phyloP scores from a whole-genome alignment of 352 stramenopile genomes.

The Globisporangium alternatum region DNA sequence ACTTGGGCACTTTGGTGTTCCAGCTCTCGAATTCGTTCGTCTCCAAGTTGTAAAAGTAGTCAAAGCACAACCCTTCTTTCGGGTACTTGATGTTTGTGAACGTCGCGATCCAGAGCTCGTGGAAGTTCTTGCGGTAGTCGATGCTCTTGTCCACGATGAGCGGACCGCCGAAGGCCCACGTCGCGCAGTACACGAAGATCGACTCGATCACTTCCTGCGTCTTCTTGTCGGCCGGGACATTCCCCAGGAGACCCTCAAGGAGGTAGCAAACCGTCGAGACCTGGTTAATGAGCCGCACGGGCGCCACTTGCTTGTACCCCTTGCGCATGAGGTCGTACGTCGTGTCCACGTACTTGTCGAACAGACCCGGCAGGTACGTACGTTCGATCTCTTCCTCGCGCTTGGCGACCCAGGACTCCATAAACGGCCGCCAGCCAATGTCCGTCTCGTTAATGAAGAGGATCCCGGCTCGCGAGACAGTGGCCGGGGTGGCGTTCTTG shows the following conservation, averaged over 20 bases:
- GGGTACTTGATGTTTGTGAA: conserved; percentile 91
- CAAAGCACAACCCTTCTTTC: conserved; percentile 95
- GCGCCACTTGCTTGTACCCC: conserved; percentile 94
- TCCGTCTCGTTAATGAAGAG: conserved; percentile 88
- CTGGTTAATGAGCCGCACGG: conserved; percentile 93
- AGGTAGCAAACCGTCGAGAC: conserved; percentile 96
- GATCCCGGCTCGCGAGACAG: conserved; percentile 85
- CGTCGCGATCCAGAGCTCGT: conserved; percentile 77
- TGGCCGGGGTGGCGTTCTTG: conserved; percentile 85
- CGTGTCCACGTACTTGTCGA: conserved; percentile 96
- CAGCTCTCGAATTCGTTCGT: conserved; percentile 92
- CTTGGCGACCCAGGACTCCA: conserved; percentile 94
- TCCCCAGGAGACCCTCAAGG: conserved; percentile 90
- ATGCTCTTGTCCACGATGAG: conserved; percentile 93
- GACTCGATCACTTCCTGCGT: conserved; percentile 92
- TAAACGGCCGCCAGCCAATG: conserved; percentile 95
- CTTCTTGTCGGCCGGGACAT: conserved; percentile 88
- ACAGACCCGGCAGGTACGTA: conserved; percentile 91
- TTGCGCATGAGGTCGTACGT: conserved; percentile 94
- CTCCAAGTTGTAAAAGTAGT: conserved; percentile 97
- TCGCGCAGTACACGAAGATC: conserved; percentile 95
- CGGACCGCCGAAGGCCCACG: conserved; percentile 96
- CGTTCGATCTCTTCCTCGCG: conserved; percentile 90
- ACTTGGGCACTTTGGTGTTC: conserved; percentile 92
- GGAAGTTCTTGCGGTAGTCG: conserved; percentile 89